Evolutionary conservation across 169 alveolate genomes (phyloP), one percentile per base, ranked within the genome.

Genomic region (Cryptosporidium felis): DNA sequence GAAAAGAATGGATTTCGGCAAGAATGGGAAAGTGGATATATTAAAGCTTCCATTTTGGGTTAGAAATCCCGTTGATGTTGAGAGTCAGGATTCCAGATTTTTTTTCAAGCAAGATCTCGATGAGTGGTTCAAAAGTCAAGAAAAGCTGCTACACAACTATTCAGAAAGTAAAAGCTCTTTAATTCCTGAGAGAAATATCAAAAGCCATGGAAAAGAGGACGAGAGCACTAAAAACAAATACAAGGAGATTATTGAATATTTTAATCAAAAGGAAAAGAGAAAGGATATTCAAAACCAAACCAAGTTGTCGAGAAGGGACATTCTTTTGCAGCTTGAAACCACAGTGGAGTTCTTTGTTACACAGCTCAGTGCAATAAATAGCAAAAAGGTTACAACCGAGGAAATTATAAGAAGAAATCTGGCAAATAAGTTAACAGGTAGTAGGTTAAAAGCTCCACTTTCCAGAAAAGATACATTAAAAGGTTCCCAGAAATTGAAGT

Each of bases 121-220:
- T 40, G 59, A 53, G 12, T 74, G 85, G 85, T 74, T 74, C 56
- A 74, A 74, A 53, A 32, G 8, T 74, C 46, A 74, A 12, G 85
- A 74, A 36, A 53, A 26, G 23, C 18, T 26, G 26, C 5, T 32
- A 9, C 32, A 5, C n/a, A 47, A 46, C 34, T 65, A 23, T 14
- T 44, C n/a, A 14, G 32, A 16, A 10, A 65, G 62, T 12, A 65
- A 65, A 26, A 23, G 81, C 9, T 44, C 34, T n/a, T 28, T 65
- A n/a, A n/a, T n/a, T n/a, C n/a, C n/a, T n/a, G n/a, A n/a, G 16
- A 18, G 12, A 10, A 38, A 9, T 23, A 14, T 47, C 32, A 18
- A 66, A 21, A 26, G 36, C n/a, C 34, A 42, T 14, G 18, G 49
- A n/a, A 10, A 47, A 12, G 26, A 46, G 12, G 32, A 10, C 18